A percentile compares a stretch with the other conserved stretches of the same genome.
Evolutionary conservation across 257 asterid genomes (phyloP).

Genomic region (Scutellaria barbata): DNA sequence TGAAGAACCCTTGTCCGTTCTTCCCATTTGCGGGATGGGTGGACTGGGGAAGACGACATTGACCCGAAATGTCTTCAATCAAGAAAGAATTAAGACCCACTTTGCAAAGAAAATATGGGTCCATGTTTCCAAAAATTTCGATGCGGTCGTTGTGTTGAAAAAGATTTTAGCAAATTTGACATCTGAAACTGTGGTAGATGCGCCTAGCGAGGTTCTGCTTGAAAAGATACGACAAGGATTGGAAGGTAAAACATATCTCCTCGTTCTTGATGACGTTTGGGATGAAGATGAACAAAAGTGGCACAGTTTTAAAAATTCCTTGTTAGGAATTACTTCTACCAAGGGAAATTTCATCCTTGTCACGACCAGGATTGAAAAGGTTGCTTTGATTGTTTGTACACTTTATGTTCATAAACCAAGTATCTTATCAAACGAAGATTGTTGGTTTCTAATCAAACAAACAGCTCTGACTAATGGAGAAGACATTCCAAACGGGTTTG

Average conservation of each 20-base stretch:
- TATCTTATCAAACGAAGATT: background rate
- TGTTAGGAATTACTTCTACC: background rate
- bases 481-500: background rate
- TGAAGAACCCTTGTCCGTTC: background rate
- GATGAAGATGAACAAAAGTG: background rate
- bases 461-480: background rate
- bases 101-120: background rate
- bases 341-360: background rate
- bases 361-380: background rate
- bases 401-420: background rate
- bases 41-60: constrained; percentile 3
- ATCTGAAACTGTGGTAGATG: too few species aligned
- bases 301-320: background rate
- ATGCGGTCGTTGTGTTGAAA: background rate
- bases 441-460: background rate
- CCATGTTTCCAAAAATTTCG: background rate
- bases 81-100: background rate
- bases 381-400: background rate
- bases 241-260: background rate
- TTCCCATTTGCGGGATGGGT: constrained; percentile 1
- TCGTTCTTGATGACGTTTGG: background rate
- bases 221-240: background rate
- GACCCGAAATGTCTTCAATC: background rate
- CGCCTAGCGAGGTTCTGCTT: background rate
- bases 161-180: too few species aligned